These are phyloP conservation scores for Guyanaporus albipodus DNA, from an alignment of 768 basidiomycete genomes.

Conservation along the genomic window DNA sequence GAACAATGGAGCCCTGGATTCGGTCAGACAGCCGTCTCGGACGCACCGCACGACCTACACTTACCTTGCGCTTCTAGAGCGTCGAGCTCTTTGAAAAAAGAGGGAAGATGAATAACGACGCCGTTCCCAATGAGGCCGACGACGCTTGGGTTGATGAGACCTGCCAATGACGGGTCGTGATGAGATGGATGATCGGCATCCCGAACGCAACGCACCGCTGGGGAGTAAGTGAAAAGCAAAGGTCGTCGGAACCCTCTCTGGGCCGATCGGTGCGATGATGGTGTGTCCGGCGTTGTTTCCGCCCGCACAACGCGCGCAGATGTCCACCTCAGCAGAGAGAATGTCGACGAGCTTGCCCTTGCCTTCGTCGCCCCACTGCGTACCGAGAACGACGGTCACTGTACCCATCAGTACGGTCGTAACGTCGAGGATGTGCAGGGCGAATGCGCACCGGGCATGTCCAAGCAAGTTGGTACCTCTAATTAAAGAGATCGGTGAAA, in stretches of 20 bases:
- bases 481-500: conserved; percentile 3
- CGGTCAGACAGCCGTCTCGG: conserved; percentile 1
- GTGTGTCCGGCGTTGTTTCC: conserved; percentile 99
- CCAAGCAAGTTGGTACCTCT: no score
- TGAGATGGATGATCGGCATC: neutral
- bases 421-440: neutral
- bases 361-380: conserved; percentile 93
- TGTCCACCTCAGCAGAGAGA: conserved; percentile 80
- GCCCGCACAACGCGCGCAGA: conserved; percentile 95
- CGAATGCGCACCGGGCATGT: conserved; percentile 23
- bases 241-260: conserved; percentile 69
- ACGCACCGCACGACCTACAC: neutral
- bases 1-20: conserved; percentile 76
- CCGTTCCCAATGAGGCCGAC: conserved; percentile 88
- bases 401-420: conserved; percentile 5
- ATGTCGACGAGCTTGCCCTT: conserved; percentile 98
- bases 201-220: conserved; percentile 55
- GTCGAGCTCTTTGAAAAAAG: conserved; percentile 92
- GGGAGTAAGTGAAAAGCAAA: conserved; percentile 97
- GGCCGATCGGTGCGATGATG: conserved; percentile 76
- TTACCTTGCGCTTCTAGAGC: conserved; percentile 78
- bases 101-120: conserved; percentile 94
- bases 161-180: conserved; percentile 4
- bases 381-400: conserved; percentile 76
- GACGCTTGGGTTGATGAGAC: conserved; percentile 47